Base-by-base conservation (phyloP, 495 filamentous ascomycete genomes). In the Oleoguttula mirabilis region DNA sequence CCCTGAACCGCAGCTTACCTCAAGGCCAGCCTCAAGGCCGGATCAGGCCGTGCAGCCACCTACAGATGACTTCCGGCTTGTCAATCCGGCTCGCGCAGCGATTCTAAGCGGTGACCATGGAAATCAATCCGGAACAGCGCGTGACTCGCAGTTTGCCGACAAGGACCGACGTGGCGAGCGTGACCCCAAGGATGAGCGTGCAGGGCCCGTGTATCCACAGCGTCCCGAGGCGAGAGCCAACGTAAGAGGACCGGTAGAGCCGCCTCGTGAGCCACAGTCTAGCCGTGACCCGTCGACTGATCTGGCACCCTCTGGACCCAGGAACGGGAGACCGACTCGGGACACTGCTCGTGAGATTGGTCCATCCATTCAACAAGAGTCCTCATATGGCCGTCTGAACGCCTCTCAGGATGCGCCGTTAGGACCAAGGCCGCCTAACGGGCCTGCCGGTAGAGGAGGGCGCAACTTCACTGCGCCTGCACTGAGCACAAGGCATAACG, bases 331-430 rank as follows among this genome's bases (percentile, higher is more conserved):
- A 22, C 35, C 55, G 7, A 54, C 32, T 20, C 44, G 59, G 16
- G 60, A 62, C 27, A 49, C 41, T 15, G 33, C 31, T 12, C 40
- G 21, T 21, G 16, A 21, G 48, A 60, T 28, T n/a, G n/a, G n/a
- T n/a, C n/a, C n/a, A n/a, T n/a, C n/a, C n/a, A n/a, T n/a, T n/a
- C n/a, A n/a, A n/a, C n/a, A n/a, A n/a, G 64, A 67, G 45, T 58
- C 61, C 1, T 62, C 57, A 21, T 63, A 63, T 43, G 64, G 64
- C 11, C 55, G 64, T 30, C 56, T 67, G 10, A 65, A 63, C 45
- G 59, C 67, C 12, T 55, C 66, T 23, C 55, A 67, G 6, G 76
- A 77, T 32, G 73, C 78, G 32, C 84, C 85, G 1, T 79, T 76
- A 19, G 86, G 83, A 0, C 86, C 85, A 2, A 68, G 81, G 31